Conservation (phyloP, 2,329 filamentous ascomycete species). For the Aspergillus sp. region DNA sequence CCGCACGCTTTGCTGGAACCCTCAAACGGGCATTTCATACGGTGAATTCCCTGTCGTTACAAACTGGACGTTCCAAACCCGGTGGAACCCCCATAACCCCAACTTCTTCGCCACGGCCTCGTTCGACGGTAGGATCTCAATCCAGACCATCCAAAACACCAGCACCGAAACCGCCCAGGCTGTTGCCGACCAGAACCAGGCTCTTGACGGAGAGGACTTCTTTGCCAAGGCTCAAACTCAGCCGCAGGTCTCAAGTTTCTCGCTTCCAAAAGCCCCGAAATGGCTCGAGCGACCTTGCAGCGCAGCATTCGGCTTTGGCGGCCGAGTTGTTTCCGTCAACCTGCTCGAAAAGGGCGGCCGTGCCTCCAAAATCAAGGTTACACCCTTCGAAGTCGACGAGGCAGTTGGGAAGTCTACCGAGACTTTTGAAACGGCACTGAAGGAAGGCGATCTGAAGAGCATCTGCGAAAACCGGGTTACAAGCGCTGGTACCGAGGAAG, state of each 20-base stretch:
- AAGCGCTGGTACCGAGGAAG: slow-evolving; percentile 77
- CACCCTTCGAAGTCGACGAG: slow-evolving; percentile 84
- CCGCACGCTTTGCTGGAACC: slow-evolving; percentile 92
- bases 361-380: slow-evolving; percentile 77
- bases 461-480: slow-evolving; percentile 80
- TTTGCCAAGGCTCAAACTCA: slow-evolving; percentile 92
- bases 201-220: slow-evolving; percentile 89
- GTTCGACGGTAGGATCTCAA: slow-evolving; percentile 92
- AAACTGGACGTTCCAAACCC: slow-evolving; percentile 98
- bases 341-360: slow-evolving; percentile 62
- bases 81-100: slow-evolving; percentile 91
- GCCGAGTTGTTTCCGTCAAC: slow-evolving; percentile 78
- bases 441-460: slow-evolving; percentile 70
- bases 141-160: slow-evolving; percentile 93
- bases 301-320: slow-evolving; percentile 92
- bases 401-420: slow-evolving; percentile 80
- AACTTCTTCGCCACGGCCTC: slow-evolving; percentile 91
- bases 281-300: slow-evolving; percentile 86
- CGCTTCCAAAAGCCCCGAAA: slow-evolving; percentile 77
- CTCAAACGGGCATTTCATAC: slow-evolving; percentile 80
- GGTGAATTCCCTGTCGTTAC: slow-evolving; percentile 96
- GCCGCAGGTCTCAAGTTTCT: slow-evolving; percentile 86
- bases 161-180: slow-evolving; percentile 69
- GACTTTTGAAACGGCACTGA: slow-evolving; percentile 80
- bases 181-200: slow-evolving; percentile 62